Base-by-base conservation (phyloP, 306 rosid genomes). In the Datisca glomerata region DNA sequence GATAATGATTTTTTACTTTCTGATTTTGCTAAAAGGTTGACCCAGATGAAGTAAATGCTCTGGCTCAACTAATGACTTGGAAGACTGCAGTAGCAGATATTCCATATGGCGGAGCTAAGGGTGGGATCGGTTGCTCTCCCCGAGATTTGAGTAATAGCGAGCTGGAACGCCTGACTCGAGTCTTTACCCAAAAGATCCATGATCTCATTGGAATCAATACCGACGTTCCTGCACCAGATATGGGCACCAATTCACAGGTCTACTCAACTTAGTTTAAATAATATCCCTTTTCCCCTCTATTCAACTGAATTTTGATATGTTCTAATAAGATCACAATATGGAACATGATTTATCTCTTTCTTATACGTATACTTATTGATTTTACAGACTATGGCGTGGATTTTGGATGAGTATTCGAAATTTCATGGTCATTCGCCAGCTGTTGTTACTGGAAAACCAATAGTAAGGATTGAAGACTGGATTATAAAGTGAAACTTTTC, bases 51-150 rank as follows among this genome's bases (percentile, higher is more conserved):
- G 85, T 76, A 6, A 76, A 76, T 55, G 79, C 85, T 25, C 33
- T 76, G 51, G 70, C 85, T 49, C 85, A 76, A 61, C 75, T 76
- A 15, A 76, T 71, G 85, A 71, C 85, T 16, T 76, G 85, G 85
- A 76, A 76, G 63, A 71, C 85, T 63, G 85, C 79, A 22, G 85
- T 76, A 33, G 85, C 59, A 11, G 66, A 76, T 55, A 72, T 71
- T 51, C 85, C 85, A 19, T 76, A 76, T 50, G 85, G 79, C 24
- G 85, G 85, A 40, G 85, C 85, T 2, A 76, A 76, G 65, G 85
- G 85, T 41, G 85, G 85, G 41, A 76, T 76, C 18, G 85, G 85
- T 48, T 71, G 85, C 64, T 56, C 36, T 31, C 79, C 85, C 0
- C 31, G 69, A 54, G 79, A 71, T 12, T 55, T 76, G 2, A 76